A percentile compares a stretch with the other conserved stretches of the same genome.
Conservation (phyloP, 352 stramenopile species). For the Phytopythium helicoides region DNA sequence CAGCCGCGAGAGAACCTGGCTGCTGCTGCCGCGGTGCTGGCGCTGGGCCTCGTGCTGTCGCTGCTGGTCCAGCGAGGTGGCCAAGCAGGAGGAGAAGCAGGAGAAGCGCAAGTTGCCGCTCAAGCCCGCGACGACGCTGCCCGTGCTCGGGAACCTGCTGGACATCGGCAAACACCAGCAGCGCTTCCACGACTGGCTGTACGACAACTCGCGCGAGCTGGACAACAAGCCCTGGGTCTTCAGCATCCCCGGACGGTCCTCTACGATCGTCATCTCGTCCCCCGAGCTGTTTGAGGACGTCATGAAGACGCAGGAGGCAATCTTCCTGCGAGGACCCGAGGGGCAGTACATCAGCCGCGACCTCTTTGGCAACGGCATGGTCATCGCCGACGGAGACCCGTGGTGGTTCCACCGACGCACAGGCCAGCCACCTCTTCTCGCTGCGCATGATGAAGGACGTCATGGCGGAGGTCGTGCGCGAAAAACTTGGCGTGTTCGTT, state of each 20-base stretch:
- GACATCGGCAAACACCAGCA: conserved; percentile 19
- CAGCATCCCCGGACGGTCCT: conserved; percentile 7
- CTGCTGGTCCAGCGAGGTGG: neutral
- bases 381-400: conserved; percentile 20
- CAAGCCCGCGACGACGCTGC: conserved; percentile 21
- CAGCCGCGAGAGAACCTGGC: neutral
- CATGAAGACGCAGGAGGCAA: conserved; percentile 9
- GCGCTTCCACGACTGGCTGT: conserved; percentile 51
- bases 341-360: conserved; percentile 9
- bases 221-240: conserved; percentile 19
- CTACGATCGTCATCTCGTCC: conserved; percentile 9
- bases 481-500: conserved; percentile 11
- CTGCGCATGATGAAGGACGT: conserved; percentile 26
- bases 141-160: conserved; percentile 40
- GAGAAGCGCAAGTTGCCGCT: neutral
- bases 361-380: conserved; percentile 21
- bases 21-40: neutral
- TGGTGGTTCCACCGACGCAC: conserved; percentile 44
- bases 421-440: conserved; percentile 24
- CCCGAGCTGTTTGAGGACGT: conserved; percentile 12
- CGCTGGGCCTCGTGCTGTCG: neutral
- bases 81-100: neutral
- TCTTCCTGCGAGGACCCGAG: conserved; percentile 7
- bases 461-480: conserved; percentile 21
- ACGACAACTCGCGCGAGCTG: conserved; percentile 17